phyloP scores from a whole-genome alignment of 2,329 filamentous ascomycete genomes.

The Xylaria hypoxylon region DNA sequence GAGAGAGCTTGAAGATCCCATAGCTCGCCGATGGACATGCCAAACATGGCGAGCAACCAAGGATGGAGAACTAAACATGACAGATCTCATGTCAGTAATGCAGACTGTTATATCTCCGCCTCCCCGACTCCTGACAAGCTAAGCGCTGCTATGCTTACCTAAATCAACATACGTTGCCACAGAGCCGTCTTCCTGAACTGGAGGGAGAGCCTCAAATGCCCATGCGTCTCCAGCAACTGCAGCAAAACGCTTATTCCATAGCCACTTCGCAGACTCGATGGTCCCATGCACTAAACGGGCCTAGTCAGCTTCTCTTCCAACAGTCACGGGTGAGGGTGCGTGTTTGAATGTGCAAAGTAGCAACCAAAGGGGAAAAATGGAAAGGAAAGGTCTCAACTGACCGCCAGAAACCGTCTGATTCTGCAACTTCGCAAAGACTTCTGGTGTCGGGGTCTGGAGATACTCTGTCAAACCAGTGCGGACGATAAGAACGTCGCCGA shows the following conservation, averaged over 20 bases:
- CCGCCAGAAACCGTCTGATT: constrained; percentile 50
- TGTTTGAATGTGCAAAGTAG: background rate
- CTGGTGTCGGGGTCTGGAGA: constrained; percentile 60
- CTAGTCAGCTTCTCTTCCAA: constrained; percentile 12
- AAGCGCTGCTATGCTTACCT: constrained; percentile 50
- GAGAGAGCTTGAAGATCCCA: constrained; percentile 67
- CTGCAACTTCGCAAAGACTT: constrained; percentile 52
- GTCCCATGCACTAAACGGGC: constrained; percentile 54
- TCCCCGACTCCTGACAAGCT: background rate
- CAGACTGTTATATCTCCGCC: background rate
- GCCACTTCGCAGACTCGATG: constrained; percentile 69
- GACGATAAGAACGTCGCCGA: constrained; percentile 75
- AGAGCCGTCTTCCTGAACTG: constrained; percentile 57
- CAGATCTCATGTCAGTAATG: constrained; percentile 20
- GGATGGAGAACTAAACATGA: constrained; percentile 57
- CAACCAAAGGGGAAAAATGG: constrained; percentile 3
- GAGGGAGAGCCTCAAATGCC: constrained; percentile 73
- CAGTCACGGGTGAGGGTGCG: too few species aligned
- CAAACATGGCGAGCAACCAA: constrained; percentile 63
- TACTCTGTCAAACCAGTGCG: constrained; percentile 72
- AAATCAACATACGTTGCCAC: constrained; percentile 51
- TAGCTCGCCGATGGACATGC: constrained; percentile 66
- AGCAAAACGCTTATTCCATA: constrained; percentile 76
- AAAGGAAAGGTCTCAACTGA: constrained; percentile 15
- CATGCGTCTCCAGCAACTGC: constrained; percentile 73